A percentile compares a stretch with the other conserved stretches of the same genome.
Conservation (phyloP, 371 early-diverging fungal genomes). For the Basidiobolus meristosporus region DNA sequence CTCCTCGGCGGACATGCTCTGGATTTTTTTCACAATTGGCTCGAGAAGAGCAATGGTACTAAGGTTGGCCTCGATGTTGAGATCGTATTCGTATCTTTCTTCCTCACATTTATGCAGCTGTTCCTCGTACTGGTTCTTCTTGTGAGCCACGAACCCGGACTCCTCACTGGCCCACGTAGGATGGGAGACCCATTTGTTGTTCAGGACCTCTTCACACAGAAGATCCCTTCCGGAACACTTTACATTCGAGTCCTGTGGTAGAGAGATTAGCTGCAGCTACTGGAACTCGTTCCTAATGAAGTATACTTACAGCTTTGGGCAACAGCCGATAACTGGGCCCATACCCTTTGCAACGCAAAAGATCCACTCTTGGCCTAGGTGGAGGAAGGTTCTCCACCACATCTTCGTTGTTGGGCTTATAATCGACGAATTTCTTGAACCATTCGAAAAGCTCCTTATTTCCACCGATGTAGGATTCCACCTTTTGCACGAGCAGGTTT, state of each 20-base stretch:
- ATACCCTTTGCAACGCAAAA: conserved; percentile 23
- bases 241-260: conserved; percentile 22
- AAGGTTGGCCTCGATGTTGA: conserved; percentile 88
- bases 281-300: neutral
- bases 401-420: conserved; percentile 34
- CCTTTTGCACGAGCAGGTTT: conserved; percentile 64
- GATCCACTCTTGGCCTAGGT: conserved; percentile 33
- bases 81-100: conserved; percentile 95
- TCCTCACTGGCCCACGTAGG: conserved; percentile 94
- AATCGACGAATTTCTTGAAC: conserved; percentile 89
- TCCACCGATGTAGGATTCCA: conserved; percentile 53
- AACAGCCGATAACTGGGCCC: conserved; percentile 59
- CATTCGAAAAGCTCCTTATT: conserved; percentile 70
- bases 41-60: conserved; percentile 81
- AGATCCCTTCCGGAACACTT: conserved; percentile 80
- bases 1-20: conserved; percentile 64
- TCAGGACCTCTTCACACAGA: conserved; percentile 81
- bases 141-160: conserved; percentile 78
- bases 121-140: conserved; percentile 92
- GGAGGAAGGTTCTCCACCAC: conserved; percentile 20
- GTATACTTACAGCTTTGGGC: conserved; percentile 31
- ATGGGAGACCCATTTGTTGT: conserved; percentile 88
- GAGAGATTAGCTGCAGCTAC: conserved; percentile 1
- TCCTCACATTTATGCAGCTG: conserved; percentile 92
- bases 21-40: conserved; percentile 57